Conservation (phyloP, 2,329 filamentous ascomycete species). For the Phialophora chinensis region DNA sequence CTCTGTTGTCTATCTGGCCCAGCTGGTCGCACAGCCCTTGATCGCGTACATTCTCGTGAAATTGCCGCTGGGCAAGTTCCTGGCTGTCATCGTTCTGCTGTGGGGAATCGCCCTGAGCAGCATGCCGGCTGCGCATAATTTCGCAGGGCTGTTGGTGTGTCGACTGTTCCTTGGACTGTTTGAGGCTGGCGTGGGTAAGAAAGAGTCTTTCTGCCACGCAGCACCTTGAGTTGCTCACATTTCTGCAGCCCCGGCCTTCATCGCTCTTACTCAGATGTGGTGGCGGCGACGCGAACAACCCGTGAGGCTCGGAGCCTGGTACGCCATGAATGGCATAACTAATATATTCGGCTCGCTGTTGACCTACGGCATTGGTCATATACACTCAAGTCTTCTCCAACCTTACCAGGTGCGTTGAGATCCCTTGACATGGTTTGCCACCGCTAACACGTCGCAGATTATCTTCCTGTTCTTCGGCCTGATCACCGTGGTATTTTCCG, state of each 20-base stretch:
- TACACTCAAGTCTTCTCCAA: slow-evolving; percentile 51
- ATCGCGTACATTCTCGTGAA: slow-evolving; percentile 64
- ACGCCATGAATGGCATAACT: slow-evolving; percentile 57
- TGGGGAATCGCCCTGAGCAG: slow-evolving; percentile 60
- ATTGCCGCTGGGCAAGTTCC: slow-evolving; percentile 66
- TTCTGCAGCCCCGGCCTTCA: slow-evolving; percentile 54
- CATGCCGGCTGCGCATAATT: slow-evolving; percentile 61
- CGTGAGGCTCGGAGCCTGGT: slow-evolving; percentile 59
- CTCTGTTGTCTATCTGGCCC: slow-evolving; percentile 60
- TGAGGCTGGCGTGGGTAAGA: slow-evolving; percentile 52
- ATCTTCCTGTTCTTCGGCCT: slow-evolving; percentile 59
- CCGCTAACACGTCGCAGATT: slow-evolving; percentile 42
- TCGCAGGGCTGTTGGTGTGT: slow-evolving; percentile 44
- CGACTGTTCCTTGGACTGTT: slow-evolving; percentile 65
- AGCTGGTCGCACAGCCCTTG: slow-evolving; percentile 60
- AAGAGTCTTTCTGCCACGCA: neutral
- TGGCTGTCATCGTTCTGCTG: slow-evolving; percentile 57
- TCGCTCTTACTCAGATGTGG: slow-evolving; percentile 63
- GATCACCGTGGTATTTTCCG: slow-evolving; percentile 59
- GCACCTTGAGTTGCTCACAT: slow-evolving; percentile 6
- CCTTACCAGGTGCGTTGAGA: slow-evolving; percentile 54
- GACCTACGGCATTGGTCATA: slow-evolving; percentile 60
- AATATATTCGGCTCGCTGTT: slow-evolving; percentile 61
- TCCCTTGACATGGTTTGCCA: too few species aligned
- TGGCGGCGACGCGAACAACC: slow-evolving; percentile 61